Percentiles rank a stretch among this genome's conserved stretches.
phyloP scores from a whole-genome alignment of 1,139 yeast species.

The Pichia cactophila region DNA sequence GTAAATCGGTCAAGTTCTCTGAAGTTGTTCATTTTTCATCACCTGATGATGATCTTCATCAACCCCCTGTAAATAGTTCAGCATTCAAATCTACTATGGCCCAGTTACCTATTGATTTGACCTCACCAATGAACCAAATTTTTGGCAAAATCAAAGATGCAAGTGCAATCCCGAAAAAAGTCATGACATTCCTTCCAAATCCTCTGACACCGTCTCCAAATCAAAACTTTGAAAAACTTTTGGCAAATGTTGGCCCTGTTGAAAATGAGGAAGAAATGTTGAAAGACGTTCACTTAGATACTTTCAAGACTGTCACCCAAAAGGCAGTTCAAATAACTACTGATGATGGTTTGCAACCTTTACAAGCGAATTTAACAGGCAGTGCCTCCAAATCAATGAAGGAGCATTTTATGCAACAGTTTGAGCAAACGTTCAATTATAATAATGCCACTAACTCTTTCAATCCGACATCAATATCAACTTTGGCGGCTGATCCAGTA shows the following conservation, averaged over 20 bases:
- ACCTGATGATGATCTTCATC: slow-evolving; percentile 17
- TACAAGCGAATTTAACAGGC: slow-evolving; percentile 27
- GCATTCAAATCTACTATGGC: background rate
- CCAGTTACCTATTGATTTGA: slow-evolving; percentile 38
- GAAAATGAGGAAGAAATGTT: slow-evolving; percentile 55
- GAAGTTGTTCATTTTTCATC: slow-evolving; percentile 44
- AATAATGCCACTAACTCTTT: slow-evolving; percentile 1
- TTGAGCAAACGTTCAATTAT: slow-evolving; percentile 16
- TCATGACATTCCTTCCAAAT: background rate
- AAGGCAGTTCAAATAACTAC: slow-evolving; percentile 5
- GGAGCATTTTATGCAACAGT: slow-evolving; percentile 37
- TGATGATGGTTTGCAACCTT: slow-evolving; percentile 19
- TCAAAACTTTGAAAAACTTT: background rate
- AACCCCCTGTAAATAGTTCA: background rate
- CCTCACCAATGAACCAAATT: slow-evolving; percentile 70
- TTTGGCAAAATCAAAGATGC: slow-evolving; percentile 35
- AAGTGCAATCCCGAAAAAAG: slow-evolving; percentile 10
- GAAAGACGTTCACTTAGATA: slow-evolving; percentile 41
- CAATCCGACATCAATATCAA: slow-evolving; percentile 8
- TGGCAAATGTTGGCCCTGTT: slow-evolving; percentile 21
- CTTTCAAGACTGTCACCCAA: slow-evolving; percentile 15
- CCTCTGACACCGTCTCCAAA: slow-evolving; percentile 1
- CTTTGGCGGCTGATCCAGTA: background rate
- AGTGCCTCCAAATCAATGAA: slow-evolving; percentile 27
- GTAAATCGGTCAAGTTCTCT: slow-evolving; percentile 62